phyloP scores from a whole-genome alignment of 2,329 filamentous ascomycete genomes.

The Arthrobotrys sphaeroides region DNA sequence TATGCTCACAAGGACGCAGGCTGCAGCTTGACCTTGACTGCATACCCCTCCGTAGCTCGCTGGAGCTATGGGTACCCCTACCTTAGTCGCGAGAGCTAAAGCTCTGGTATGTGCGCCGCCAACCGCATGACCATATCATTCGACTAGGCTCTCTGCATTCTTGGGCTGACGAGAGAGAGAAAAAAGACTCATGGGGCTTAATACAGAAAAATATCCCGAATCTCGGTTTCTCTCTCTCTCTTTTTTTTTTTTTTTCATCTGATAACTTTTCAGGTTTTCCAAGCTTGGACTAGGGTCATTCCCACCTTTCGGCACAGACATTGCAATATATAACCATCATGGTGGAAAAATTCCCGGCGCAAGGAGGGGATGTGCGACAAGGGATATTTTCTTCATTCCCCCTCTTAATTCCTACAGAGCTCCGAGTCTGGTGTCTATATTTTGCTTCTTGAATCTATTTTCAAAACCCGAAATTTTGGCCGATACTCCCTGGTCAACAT shows the following conservation, averaged over 20 bases:
- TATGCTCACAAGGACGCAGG: conserved; percentile 42
- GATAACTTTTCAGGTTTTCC: conserved; percentile 43
- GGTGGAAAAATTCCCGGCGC: conserved; percentile 42
- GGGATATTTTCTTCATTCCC: conserved; percentile 33
- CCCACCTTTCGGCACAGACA: conserved; percentile 13
- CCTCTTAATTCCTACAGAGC: conserved; percentile 39
- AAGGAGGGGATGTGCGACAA: conserved; percentile 41
- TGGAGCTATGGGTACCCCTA: conserved; percentile 41
- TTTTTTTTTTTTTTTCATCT: conserved; percentile 42
- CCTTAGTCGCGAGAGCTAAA: conserved; percentile 32
- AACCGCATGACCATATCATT: conserved; percentile 55
- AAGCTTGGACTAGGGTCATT: conserved; percentile 21
- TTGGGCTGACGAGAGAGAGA: conserved; percentile 19
- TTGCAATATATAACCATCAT: conserved; percentile 50
- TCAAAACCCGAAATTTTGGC: conserved; percentile 21
- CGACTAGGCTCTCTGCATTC: conserved; percentile 37
- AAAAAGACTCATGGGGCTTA: conserved; percentile 47
- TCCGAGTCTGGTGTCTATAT: conserved; percentile 29
- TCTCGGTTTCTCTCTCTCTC: too few relatives aligned
- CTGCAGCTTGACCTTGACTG: conserved; percentile 36
- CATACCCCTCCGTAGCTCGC: conserved; percentile 8
- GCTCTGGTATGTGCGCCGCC: conserved; percentile 36
- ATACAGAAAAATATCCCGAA: conserved; percentile 5
- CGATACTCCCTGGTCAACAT: conserved; percentile 3
- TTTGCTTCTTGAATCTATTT: conserved; percentile 17